Percentiles rank a stretch among this genome's conserved stretches.
Conservation (phyloP, 306 rosid species). For the Cucurbita pepo region DNA sequence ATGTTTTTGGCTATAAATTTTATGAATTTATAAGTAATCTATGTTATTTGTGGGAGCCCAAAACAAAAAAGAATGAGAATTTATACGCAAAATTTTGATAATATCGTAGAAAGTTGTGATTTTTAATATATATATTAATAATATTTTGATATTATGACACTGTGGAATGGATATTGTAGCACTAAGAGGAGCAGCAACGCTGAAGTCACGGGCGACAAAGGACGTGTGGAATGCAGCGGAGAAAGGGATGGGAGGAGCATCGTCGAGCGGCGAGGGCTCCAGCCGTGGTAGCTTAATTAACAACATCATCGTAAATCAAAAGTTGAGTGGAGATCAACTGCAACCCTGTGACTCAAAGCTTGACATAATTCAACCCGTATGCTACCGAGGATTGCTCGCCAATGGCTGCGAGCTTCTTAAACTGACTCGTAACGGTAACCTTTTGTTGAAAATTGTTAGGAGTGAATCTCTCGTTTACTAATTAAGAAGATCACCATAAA, state of each 20-base stretch:
- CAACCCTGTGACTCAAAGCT: neutral
- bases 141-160: too few species aligned
- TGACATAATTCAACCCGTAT: constrained; percentile 15
- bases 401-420: constrained; percentile 79
- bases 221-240: constrained; percentile 92
- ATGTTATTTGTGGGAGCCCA: too few species aligned
- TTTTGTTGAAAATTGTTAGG: neutral
- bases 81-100: too few species aligned
- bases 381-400: constrained; percentile 57
- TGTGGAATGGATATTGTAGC: constrained; percentile 23
- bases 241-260: constrained; percentile 26
- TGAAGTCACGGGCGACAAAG: constrained; percentile 85
- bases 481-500: too few species aligned
- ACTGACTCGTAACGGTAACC: constrained; percentile 73
- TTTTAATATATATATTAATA: too few species aligned
- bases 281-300: constrained; percentile 30
- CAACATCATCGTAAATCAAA: constrained; percentile 2
- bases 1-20: too few species aligned
- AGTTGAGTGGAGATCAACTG: constrained; percentile 43
- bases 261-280: neutral
- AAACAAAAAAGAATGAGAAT: too few species aligned
- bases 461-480: too few species aligned
- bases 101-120: too few species aligned
- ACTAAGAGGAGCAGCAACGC: constrained; percentile 85
- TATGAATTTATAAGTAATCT: too few species aligned